phyloP scores from a whole-genome alignment of 78 protist genomes.

The Anaeramoeba ignava region DNA sequence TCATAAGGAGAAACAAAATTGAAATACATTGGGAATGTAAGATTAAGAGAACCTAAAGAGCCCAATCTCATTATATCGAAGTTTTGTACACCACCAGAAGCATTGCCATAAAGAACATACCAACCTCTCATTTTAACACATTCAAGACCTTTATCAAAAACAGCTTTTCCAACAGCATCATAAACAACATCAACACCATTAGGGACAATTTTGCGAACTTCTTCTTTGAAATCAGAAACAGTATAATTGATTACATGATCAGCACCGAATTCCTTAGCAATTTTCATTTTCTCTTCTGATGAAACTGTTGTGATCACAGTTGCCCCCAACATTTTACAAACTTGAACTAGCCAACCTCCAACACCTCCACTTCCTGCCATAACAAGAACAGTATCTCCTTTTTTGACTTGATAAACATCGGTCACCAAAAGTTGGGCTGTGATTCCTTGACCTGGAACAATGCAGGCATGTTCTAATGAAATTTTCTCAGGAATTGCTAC shows the following conservation, averaged over 20 bases:
- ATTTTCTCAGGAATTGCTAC: background rate
- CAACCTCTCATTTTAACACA: background rate
- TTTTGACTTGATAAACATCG: background rate
- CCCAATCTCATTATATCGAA: too few relatives aligned
- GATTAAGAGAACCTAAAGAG: too few relatives aligned
- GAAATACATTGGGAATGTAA: too few relatives aligned
- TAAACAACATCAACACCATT: background rate
- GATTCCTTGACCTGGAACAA: background rate
- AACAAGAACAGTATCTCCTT: background rate
- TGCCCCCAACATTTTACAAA: background rate
- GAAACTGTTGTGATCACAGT: background rate
- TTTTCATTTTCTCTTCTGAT: background rate
- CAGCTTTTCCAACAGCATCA: background rate
- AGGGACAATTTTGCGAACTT: background rate
- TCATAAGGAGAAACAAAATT: too few relatives aligned
- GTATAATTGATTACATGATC: background rate
- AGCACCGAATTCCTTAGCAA: background rate
- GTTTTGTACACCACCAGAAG: background rate
- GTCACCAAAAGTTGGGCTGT: background rate
- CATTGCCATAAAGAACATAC: background rate
- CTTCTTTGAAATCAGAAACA: background rate
- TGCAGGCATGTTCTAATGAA: background rate
- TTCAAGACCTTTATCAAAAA: background rate
- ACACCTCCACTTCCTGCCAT: background rate
- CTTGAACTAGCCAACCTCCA: background rate